Conservation (phyloP, 169 alveolate genomes). For the Cyclospora cayetanensis region DNA sequence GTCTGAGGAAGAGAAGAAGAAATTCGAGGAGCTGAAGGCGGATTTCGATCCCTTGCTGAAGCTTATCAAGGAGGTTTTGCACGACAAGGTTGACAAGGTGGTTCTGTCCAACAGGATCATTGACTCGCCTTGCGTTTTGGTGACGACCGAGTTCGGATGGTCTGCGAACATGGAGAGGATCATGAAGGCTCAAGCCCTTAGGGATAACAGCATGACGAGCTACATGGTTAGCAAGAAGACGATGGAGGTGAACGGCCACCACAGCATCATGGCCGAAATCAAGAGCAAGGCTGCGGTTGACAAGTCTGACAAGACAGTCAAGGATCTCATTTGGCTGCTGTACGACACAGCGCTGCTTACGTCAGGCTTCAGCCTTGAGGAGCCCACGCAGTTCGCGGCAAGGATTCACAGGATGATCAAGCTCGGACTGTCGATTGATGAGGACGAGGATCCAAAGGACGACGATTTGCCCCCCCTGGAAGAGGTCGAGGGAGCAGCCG, state of each 20-base stretch:
- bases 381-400: constrained; percentile 98
- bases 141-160: constrained; percentile 99
- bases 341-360: constrained; percentile 98
- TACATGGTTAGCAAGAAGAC: constrained; percentile 97
- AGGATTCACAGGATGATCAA: constrained; percentile 99
- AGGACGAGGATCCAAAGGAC: constrained; percentile 85
- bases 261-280: constrained; percentile 97
- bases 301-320: constrained; percentile 98
- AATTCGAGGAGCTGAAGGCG: constrained; percentile 96
- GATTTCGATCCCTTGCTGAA: constrained; percentile 98
- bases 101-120: constrained; percentile 95
- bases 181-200: constrained; percentile 99
- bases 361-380: constrained; percentile 99
- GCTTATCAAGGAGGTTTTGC: constrained; percentile 97
- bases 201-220: constrained; percentile 97
- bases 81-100: constrained; percentile 99
- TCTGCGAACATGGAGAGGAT: constrained; percentile 99
- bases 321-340: constrained; percentile 98
- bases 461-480: constrained; percentile 93
- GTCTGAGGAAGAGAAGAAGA: constrained; percentile 98
- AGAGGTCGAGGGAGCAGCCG: constrained; percentile 87
- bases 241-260: constrained; percentile 99
- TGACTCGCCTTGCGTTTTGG: constrained; percentile 99
- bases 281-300: constrained; percentile 96
- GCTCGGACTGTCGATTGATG: constrained; percentile 98